These are phyloP conservation scores for Globisporangium solare DNA, from an alignment of 352 stramenopile genomes.

Conservation along the genomic window DNA sequence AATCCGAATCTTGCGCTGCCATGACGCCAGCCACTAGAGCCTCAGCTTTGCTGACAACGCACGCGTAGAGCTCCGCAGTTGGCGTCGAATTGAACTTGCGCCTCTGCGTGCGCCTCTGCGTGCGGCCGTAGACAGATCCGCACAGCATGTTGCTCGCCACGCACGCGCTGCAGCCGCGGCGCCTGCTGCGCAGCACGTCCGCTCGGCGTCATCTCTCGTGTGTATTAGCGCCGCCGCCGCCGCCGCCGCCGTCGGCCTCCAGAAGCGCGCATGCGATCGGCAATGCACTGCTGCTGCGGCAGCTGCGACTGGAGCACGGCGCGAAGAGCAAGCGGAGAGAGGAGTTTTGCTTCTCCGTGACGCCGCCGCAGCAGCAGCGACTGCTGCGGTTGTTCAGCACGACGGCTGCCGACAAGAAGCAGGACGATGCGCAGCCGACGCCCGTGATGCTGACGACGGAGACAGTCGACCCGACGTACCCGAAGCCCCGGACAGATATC, in stretches of 20 bases:
- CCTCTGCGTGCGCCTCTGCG: not conserved
- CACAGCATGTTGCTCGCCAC: slow-evolving; percentile 22
- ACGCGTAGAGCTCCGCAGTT: too few species aligned
- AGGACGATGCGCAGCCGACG: not conserved
- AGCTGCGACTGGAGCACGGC: slow-evolving; percentile 5
- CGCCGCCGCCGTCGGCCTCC: not conserved
- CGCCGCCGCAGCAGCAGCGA: not conserved
- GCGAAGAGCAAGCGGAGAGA: slow-evolving; percentile 2
- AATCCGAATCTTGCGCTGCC: too few species aligned
- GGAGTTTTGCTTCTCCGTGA: not conserved
- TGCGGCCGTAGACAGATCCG: not conserved
- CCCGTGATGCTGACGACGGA: slow-evolving; percentile 6
- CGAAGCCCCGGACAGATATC: slow-evolving; percentile 68
- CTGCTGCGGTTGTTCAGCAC: slow-evolving; percentile 7
- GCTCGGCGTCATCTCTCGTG: not conserved
- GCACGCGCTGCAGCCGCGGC: slow-evolving; percentile 12
- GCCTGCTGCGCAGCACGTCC: slow-evolving; percentile 10
- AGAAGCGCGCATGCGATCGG: slow-evolving; percentile 2
- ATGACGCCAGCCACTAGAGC: too few species aligned
- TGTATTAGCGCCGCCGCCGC: slow-evolving; percentile 1
- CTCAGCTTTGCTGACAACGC: too few species aligned
- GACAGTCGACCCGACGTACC: slow-evolving; percentile 36
- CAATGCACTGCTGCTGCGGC: slow-evolving; percentile 3
- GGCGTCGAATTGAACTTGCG: too few species aligned
- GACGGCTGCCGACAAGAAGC: not conserved